Base-by-base conservation (phyloP, 2,329 filamentous ascomycete species). In the Alternaria gaisen region DNA sequence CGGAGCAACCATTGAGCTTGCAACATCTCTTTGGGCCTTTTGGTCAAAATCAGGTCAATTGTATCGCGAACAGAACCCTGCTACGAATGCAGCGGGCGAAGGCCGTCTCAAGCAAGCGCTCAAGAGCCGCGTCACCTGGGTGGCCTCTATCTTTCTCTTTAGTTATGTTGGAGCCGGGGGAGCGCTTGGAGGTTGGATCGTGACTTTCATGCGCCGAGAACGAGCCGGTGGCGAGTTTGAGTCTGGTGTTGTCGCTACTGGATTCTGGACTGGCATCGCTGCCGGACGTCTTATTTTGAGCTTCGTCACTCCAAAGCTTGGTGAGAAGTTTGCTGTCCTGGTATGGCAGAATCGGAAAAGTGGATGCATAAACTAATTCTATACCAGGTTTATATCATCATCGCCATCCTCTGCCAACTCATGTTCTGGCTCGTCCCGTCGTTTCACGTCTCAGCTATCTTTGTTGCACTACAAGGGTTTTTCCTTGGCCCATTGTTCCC, bases 231-330 rank as follows among this genome's bases (percentile, higher is more conserved):
- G 83, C 22, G 81, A 86, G 0, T 94, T 94, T 70, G 83, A 87
- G 5, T 88, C 89, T 24, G 91, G 92, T 3, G 86, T 94, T 79
- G 87, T 87, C 0, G 88, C 88, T 0, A 94, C 91, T 0, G 88
- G 91, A 0, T 95, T 93, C 79, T 96, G 92, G 92, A 84, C 91
- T 9, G 92, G 92, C 0, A 83, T 94, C 65, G 92, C 91, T 0
- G 74, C 91, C 1, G 92, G 92, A 0, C 83, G 92, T 1, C 80
- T 94, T 2, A 72, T 88, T 0, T 80, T 95, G 10, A 91, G 91
- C 0, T 94, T 94, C 68, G 80, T 93, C 7, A 94, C 92, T 0
- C 87, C 88, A 1, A 82, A 84, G 1, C 82, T 91, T 22, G 91
- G 91, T 0, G 92, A 94, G 78, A 91, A 90, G 72, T 74, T 82